Base-by-base conservation (phyloP, 257 asterid genomes). In the Cinchona pubescens region DNA sequence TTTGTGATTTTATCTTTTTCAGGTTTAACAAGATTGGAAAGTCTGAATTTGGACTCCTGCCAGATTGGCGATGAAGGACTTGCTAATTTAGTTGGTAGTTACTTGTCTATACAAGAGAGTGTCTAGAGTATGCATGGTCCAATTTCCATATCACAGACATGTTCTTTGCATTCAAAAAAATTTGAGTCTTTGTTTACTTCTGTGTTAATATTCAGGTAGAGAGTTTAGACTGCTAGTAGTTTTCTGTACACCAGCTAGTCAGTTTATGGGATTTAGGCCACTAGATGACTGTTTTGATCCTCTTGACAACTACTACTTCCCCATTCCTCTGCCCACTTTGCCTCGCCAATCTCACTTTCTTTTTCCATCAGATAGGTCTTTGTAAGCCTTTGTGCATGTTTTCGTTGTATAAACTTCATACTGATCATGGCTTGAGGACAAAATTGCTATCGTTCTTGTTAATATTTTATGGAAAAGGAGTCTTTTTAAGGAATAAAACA, bases 11-110 rank as follows among this genome's bases (percentile, higher is more conserved):
- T 71, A 55, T 37, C 76, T 42, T 56, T 29, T 67, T 34, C 87
- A 89, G 94, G 86, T 75, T 80, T 87, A 65, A 79, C 85, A 34
- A 74, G 79, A 68, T 79, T 89, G 90, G 91, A 85, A 85, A 84
- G 70, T 80, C 76, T 89, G 67, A 85, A 87, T 79, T 80, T 89
- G 81, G 90, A 84, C 71, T 83, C 90, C 40, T 80, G 90, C 78
- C 74, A 79, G 25, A 81, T 89, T 72, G 79, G 83, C 63, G 89
- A 89, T 76, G 91, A 75, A 68, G 88, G 93, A 66, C 82, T 89
- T 82, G 79, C 76, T 82, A 80, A 89, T 79, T 80, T 89, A 74
- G 85, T 85, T 80, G 93, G 93, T 89, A 73, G 42, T 29, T 68
- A 12, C 59, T 69, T 67, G 37, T 43, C 25, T 69, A 69, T 29